Percentiles rank a stretch among this genome's conserved stretches.
These are phyloP conservation scores for Colletotrichum sp. DNA, from an alignment of 2,329 filamentous ascomycete genomes.

Conservation along the genomic window DNA sequence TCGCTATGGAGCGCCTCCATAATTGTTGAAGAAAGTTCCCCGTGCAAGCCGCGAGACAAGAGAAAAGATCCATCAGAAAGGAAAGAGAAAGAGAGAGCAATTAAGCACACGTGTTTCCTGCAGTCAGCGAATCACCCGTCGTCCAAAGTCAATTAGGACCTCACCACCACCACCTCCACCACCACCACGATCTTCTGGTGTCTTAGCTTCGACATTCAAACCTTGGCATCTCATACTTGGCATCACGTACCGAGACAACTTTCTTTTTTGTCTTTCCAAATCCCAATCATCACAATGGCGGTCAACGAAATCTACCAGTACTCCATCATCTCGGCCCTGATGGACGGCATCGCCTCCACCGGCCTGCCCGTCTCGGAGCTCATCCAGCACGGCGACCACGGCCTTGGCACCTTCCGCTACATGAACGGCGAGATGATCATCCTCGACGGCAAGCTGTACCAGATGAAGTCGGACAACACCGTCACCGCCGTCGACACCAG, in stretches of 20 bases:
- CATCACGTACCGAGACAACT: neutral
- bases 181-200: neutral
- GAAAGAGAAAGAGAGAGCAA: neutral
- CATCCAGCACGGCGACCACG: slow-evolving; percentile 36
- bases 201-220: neutral
- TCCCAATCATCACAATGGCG: slow-evolving; percentile 26
- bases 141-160: neutral
- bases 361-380: slow-evolving; percentile 33
- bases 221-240: neutral
- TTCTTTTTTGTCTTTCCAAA: neutral
- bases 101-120: neutral
- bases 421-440: slow-evolving; percentile 41
- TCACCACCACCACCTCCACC: neutral
- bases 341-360: slow-evolving; percentile 37
- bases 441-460: slow-evolving; percentile 34
- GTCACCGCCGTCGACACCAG: slow-evolving; percentile 27
- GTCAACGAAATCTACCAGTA: slow-evolving; percentile 38
- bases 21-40: neutral
- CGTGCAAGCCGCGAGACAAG: neutral
- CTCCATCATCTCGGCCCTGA: slow-evolving; percentile 37
- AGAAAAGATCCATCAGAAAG: neutral
- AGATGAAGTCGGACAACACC: slow-evolving; percentile 39
- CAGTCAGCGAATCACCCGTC: neutral
- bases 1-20: neutral
- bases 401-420: slow-evolving; percentile 37